phyloP scores from a whole-genome alignment of 345 rosid genomes.

The Punica granatum region DNA sequence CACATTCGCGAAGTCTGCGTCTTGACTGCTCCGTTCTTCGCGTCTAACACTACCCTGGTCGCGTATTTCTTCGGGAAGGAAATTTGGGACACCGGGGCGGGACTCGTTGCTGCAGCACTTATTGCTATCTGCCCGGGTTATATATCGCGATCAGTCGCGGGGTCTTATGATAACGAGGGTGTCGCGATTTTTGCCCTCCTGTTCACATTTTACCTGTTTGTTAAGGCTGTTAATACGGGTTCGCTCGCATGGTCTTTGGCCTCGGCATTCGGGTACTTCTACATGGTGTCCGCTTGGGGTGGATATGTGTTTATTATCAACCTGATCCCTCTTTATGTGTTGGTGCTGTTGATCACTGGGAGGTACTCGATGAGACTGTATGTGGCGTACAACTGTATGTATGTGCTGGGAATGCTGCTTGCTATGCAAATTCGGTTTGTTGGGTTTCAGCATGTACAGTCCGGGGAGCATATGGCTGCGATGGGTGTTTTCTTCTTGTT shows the following conservation, averaged over 20 bases:
- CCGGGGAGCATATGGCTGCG: constrained; percentile 99
- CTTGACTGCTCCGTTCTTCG: constrained; percentile 91
- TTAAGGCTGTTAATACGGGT: constrained; percentile 90
- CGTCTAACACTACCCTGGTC: constrained; percentile 84
- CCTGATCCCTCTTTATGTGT: constrained; percentile 89
- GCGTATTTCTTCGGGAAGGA: constrained; percentile 97
- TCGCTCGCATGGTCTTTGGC: constrained; percentile 83
- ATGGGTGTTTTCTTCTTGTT: constrained; percentile 96
- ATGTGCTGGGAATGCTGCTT: constrained; percentile 90
- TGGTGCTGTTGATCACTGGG: constrained; percentile 85
- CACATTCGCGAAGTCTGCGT: constrained; percentile 98
- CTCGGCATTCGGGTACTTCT: constrained; percentile 94
- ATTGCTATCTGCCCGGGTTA: constrained; percentile 98
- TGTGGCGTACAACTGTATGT: constrained; percentile 85
- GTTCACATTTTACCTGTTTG: constrained; percentile 82
- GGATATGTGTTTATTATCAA: constrained; percentile 97
- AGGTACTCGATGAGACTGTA: constrained; percentile 94
- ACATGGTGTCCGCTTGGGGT: constrained; percentile 99
- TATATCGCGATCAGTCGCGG: constrained; percentile 92
- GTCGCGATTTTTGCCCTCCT: constrained; percentile 89
- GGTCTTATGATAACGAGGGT: constrained; percentile 92
- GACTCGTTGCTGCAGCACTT: constrained; percentile 83
- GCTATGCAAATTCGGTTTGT: constrained; percentile 99
- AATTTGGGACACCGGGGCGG: constrained; percentile 96
- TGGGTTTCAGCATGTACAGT: constrained; percentile 98